Conservation (phyloP, 257 asterid genomes). For the Penstemon davidsonii region DNA sequence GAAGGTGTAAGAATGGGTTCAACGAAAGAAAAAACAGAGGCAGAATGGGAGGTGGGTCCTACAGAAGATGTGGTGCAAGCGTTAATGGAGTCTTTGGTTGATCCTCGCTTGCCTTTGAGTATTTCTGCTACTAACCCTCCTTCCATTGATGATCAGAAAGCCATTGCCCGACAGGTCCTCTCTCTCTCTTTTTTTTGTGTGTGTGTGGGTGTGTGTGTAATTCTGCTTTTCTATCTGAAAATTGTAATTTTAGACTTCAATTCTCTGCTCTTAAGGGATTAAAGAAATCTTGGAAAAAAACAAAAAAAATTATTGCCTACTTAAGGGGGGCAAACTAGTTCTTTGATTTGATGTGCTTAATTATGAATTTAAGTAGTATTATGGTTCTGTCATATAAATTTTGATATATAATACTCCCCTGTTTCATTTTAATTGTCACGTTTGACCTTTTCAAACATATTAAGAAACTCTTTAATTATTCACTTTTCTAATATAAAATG, state of each 20-base stretch:
- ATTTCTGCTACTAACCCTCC: slow-evolving; percentile 37
- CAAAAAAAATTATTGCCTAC: not conserved
- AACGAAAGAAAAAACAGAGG: slow-evolving; percentile 18
- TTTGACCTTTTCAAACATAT: too few relatives aligned
- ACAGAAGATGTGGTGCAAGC: slow-evolving; percentile 49
- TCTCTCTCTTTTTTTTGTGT: not conserved
- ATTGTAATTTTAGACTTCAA: not conserved
- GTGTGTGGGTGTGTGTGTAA: slow-evolving; percentile 7
- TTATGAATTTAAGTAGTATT: not conserved
- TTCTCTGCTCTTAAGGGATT: not conserved
- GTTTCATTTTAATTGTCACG: too few relatives aligned
- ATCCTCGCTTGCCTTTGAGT: slow-evolving; percentile 49
- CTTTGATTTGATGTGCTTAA: not conserved
- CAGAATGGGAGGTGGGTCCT: slow-evolving; percentile 34
- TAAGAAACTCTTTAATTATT: too few relatives aligned
- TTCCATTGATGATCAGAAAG: slow-evolving; percentile 32
- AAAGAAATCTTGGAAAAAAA: not conserved
- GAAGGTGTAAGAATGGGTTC: slow-evolving; percentile 11
- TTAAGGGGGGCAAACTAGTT: not conserved
- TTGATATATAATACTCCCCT: not conserved
- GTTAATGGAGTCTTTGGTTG: slow-evolving; percentile 53
- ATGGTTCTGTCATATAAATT: not conserved
- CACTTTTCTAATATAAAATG: too few relatives aligned
- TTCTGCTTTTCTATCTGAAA: slow-evolving; percentile 6
- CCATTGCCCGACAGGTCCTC: slow-evolving; percentile 64